Evolutionary conservation across 2,329 filamentous ascomycete species (phyloP).

Genomic region (Fusarium scirpi): DNA sequence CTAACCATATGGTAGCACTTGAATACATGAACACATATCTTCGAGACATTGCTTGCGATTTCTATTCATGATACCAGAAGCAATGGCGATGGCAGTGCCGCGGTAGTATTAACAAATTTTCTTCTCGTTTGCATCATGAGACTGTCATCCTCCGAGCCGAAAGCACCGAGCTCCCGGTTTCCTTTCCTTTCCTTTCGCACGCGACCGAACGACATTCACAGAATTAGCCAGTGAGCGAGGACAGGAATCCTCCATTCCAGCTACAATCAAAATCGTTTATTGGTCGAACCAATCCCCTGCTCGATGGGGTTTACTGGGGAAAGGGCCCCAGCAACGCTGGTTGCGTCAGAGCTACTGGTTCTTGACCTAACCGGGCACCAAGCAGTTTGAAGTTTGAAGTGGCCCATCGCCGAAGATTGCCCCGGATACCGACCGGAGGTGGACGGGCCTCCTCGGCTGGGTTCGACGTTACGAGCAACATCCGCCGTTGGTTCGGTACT

Average conservation of each 20-base stretch:
- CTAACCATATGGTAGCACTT: background rate
- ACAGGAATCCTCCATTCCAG: slow-evolving; percentile 39
- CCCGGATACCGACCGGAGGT: slow-evolving; percentile 47
- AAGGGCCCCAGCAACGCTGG: slow-evolving; percentile 19
- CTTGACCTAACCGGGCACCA: slow-evolving; percentile 26
- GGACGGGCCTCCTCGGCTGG: slow-evolving; percentile 44
- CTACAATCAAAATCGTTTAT: slow-evolving; percentile 30
- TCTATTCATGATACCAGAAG: background rate
- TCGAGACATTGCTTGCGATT: background rate
- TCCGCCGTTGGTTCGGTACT: slow-evolving; percentile 37
- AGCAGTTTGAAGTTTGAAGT: slow-evolving; percentile 16
- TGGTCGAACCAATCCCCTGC: slow-evolving; percentile 18
- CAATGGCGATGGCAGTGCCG: background rate
- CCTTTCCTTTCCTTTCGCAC: slow-evolving; percentile 17
- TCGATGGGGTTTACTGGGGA: slow-evolving; percentile 18
- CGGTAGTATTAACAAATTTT: background rate
- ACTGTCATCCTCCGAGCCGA: slow-evolving; percentile 24
- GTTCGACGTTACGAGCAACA: slow-evolving; percentile 42
- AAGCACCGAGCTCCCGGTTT: slow-evolving; percentile 31
- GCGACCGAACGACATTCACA: slow-evolving; percentile 7
- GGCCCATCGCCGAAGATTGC: slow-evolving; percentile 41
- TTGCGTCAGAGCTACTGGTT: slow-evolving; percentile 42
- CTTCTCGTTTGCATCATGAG: slow-evolving; percentile 18
- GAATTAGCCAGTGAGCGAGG: slow-evolving; percentile 21
- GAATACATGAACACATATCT: slow-evolving; percentile 17